Base-by-base conservation (phyloP, 768 basidiomycete species). In the Hortiboletus campestris region DNA sequence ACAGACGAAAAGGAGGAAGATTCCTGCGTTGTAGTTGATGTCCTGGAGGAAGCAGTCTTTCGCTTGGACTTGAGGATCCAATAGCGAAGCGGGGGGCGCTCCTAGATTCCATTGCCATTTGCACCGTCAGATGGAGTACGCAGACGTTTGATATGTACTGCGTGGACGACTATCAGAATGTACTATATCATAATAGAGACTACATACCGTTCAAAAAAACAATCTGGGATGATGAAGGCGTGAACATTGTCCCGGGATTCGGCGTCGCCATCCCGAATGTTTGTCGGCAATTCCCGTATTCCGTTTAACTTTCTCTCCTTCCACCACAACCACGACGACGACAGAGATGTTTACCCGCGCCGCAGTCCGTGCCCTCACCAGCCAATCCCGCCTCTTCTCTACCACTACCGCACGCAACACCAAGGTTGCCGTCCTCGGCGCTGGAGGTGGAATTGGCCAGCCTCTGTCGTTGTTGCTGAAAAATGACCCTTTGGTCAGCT, bases 401-500 rank as follows among this genome's bases (percentile, higher is more conserved):
- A 85, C 90, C 28, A 86, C 87, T 22, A 77, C 83, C 25, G 69
- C 84, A 43, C 82, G 85, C 66, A 81, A 80, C 60, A 87, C 86
- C 63, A 95, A 94, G 79, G 96, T 97, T 72, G 90, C 91, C 48
- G 95, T 99, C 57, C 91, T 97, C 72, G 96, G 96, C 66, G 97
- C 97, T 58, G 96, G 93, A 67, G 96, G 96, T 81, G 96, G 96
- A 75, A 98, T 98, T 73, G 96, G 96, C 72, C 96, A 98, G 75
- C 95, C 96, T 69, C 79, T 98, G 66, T 96, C 94, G 46, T 78
- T 98, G 60, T 53, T 67, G 53, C 85, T 98, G 72, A 98, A 98
- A 82, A 84, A 78, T 62, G 90, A 99, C 80, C 93, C 93, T 41
- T 78, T 94, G 63, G 90, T 97, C 71, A 84, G 84, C 51, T 84